Conservation (phyloP, 2,329 filamentous ascomycete species). For the Immersiporthe knoxdaviesiana region DNA sequence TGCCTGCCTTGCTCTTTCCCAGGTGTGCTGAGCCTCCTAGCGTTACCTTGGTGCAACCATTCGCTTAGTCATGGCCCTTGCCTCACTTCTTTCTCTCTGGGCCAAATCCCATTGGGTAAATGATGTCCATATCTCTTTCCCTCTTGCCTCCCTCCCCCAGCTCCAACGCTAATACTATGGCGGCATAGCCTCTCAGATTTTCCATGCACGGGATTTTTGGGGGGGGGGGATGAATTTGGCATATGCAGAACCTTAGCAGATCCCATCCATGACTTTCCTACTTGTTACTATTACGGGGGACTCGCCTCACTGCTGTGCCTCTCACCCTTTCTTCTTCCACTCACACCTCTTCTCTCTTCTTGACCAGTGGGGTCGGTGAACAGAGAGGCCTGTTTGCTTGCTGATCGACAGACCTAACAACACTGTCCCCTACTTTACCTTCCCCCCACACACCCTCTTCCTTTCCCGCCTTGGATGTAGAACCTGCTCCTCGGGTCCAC, state of each 20-base stretch:
- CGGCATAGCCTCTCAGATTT: not conserved
- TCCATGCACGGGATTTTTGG: not conserved
- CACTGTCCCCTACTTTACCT: too few species aligned
- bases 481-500: not conserved
- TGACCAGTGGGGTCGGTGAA: slow-evolving; percentile 7
- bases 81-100: not conserved
- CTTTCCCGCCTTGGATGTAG: not conserved
- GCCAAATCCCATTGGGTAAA: not conserved
- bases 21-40: slow-evolving; percentile 8
- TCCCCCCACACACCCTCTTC: not conserved
- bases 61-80: not conserved
- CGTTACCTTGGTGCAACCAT: not conserved
- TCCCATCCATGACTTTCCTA: not conserved
- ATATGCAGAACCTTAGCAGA: slow-evolving; percentile 4
- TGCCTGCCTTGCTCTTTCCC: not conserved
- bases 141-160: not conserved
- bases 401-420: slow-evolving; percentile 3
- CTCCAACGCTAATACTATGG: not conserved
- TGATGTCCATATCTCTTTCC: not conserved
- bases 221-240: not conserved
- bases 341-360: not conserved
- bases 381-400: not conserved
- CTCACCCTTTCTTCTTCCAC: too few species aligned
- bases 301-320: too few species aligned
- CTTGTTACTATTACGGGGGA: too few species aligned